phyloP scores from a whole-genome alignment of 495 filamentous ascomycete species.

The Aspergillus funiculosus region DNA sequence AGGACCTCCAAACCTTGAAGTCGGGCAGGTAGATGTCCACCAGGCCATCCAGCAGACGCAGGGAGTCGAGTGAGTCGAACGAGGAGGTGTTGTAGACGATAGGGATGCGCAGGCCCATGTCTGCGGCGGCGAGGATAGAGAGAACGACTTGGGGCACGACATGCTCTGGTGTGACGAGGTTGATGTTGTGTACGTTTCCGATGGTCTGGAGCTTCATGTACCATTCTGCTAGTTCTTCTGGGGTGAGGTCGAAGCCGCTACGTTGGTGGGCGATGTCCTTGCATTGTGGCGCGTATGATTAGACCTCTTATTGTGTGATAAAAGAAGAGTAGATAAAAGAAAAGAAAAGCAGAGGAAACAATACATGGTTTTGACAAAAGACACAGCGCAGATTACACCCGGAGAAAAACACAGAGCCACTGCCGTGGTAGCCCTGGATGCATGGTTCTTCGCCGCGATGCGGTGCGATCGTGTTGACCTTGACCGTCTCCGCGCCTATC shows the following conservation, averaged over 20 bases:
- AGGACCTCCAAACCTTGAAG: constrained; percentile 67
- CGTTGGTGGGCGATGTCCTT: constrained; percentile 67
- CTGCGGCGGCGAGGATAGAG: constrained; percentile 59
- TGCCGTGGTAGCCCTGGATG: constrained; percentile 69
- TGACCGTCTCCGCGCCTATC: constrained; percentile 62
- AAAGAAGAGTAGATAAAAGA: background rate
- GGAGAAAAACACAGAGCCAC: constrained; percentile 69
- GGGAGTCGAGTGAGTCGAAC: constrained; percentile 63
- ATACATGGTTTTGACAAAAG: constrained; percentile 71
- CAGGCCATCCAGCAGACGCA: constrained; percentile 63
- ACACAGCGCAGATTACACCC: constrained; percentile 72
- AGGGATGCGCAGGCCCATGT: constrained; percentile 60
- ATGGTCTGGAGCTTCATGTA: constrained; percentile 66
- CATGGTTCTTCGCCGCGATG: constrained; percentile 57
- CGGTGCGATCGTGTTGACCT: constrained; percentile 73
- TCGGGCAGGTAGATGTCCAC: constrained; percentile 76
- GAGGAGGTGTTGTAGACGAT: constrained; percentile 75
- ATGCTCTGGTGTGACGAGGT: constrained; percentile 70
- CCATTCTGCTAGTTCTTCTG: constrained; percentile 70
- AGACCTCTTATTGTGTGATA: background rate
- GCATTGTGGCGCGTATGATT: too few species aligned
- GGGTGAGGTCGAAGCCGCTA: constrained; percentile 68
- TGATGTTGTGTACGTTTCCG: constrained; percentile 72
- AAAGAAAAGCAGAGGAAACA: background rate
- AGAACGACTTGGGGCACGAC: constrained; percentile 73